Conservation (phyloP, 148 eudicot species). For the Beta vulgaris region DNA sequence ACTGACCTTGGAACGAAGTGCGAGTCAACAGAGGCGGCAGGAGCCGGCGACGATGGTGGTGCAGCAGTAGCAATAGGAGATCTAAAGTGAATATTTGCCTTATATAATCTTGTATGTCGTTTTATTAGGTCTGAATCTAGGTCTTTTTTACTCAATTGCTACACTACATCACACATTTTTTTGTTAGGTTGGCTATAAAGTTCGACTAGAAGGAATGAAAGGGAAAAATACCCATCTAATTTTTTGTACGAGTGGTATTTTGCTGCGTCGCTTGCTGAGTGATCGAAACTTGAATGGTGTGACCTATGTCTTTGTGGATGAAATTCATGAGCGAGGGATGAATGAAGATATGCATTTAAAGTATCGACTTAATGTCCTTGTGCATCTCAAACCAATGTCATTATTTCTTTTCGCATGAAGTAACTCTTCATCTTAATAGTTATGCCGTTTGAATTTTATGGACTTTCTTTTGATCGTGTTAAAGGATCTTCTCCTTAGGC, state of each 20-base stretch:
- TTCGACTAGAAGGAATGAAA: slow-evolving; percentile 97
- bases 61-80: too few species aligned
- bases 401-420: too few species aligned
- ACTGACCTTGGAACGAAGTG: too few species aligned
- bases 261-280: slow-evolving; percentile 90
- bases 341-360: slow-evolving; percentile 81
- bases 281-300: slow-evolving; percentile 89
- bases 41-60: too few species aligned
- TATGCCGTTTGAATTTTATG: slow-evolving; percentile 32
- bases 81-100: too few species aligned
- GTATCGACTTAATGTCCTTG: slow-evolving; percentile 7
- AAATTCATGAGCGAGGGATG: slow-evolving; percentile 99
- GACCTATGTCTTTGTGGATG: slow-evolving; percentile 97
- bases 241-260: slow-evolving; percentile 98
- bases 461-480: slow-evolving; percentile 95
- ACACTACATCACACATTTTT: slow-evolving; percentile 42
- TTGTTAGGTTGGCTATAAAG: slow-evolving; percentile 96
- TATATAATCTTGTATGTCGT: background rate
- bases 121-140: slow-evolving; percentile 15
- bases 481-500: slow-evolving; percentile 96
- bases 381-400: background rate
- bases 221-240: slow-evolving; percentile 98
- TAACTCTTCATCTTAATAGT: slow-evolving; percentile 19
- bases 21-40: too few species aligned
- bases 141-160: slow-evolving; percentile 38